Base-by-base conservation (phyloP, 106 monocot species). In the Posidonia australis region DNA sequence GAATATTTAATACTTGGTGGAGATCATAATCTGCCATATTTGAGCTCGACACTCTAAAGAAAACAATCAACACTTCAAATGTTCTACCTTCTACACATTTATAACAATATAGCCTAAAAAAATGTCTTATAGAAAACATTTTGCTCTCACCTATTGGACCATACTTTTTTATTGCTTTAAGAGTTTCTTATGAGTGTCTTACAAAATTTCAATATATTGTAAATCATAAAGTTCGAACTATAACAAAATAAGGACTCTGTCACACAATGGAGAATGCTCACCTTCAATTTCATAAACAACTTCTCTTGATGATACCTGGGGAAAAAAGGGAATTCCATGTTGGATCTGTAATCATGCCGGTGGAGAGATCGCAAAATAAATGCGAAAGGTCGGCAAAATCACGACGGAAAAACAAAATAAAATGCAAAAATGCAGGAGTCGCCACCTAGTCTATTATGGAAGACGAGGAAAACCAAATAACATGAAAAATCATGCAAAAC, bases 251-350 rank as follows among this genome's bases (percentile, higher is more conserved):
- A 43, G 14, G 0, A 1, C 7, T 42, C 18, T 61, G 13, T 11
- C 9, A 67, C 54, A 57, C 9, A 62, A 51, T 28, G 24, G 9
- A 70, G 46, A 30, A 28, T 41, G 42, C 18, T 43, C 25, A 94
- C 94, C 94, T 78, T 78, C 69, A 67, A 43, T 84, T 73, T 90
- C 94, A 78, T 84, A 90, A 55, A 96, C 60, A 67, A 96, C 49
- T 82, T 96, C 94, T 60, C 70, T 87, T 43, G 94, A 90, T 36
- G 94, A 90, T 31, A 94, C 81, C 93, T 94, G 77, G 17, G 74
- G 14, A 24, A 52, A 24, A 31, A 27, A 19, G 12, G 11, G 36
- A 29, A 9, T 18, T 1, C 26, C 11, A 12, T 49, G 16, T 14
- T 49, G 13, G 49, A 49, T 14, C 36, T n/a, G n/a, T n/a, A n/a